phyloP scores from a whole-genome alignment of 768 basidiomycete species.

The Obba rivulosa region DNA sequence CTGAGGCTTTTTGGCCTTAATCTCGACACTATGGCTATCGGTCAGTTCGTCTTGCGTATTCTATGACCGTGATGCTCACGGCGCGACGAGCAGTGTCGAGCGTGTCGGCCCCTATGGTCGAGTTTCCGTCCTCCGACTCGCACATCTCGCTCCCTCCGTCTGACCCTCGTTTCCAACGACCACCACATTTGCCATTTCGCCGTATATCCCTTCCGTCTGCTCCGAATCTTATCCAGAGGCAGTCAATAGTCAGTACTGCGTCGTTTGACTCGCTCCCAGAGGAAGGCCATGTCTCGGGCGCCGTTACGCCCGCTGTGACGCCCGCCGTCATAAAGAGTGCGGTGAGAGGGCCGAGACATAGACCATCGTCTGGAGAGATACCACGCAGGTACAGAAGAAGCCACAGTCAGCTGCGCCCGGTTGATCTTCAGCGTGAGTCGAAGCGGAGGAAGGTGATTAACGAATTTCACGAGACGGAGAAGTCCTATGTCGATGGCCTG shows the following conservation, averaged over 20 bases:
- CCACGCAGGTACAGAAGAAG: constrained; percentile 33
- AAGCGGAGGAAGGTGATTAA: constrained; percentile 69
- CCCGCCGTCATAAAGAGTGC: constrained; percentile 31
- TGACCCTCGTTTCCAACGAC: constrained; percentile 34
- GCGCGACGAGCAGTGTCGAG: constrained; percentile 6
- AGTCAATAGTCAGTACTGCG: constrained; percentile 64
- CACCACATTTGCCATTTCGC: constrained; percentile 43
- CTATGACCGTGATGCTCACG: not conserved
- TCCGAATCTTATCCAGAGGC: constrained; percentile 44
- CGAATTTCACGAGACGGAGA: constrained; percentile 81
- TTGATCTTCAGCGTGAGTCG: constrained; percentile 42
- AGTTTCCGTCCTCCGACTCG: constrained; percentile 20
- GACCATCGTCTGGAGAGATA: constrained; percentile 36
- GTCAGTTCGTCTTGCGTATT: constrained; percentile 4
- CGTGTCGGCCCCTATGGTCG: constrained; percentile 19
- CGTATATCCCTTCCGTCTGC: constrained; percentile 38
- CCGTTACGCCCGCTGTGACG: constrained; percentile 16
- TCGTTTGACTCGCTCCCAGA: constrained; percentile 73
- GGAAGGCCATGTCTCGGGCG: constrained; percentile 28
- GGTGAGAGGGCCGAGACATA: constrained; percentile 19
- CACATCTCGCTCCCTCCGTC: constrained; percentile 9
- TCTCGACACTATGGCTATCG: constrained; percentile 8
- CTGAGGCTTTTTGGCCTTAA: not conserved
- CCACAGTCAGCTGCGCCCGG: constrained; percentile 31
- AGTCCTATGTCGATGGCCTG: constrained; percentile 73